phyloP scores from a whole-genome alignment of 2,329 filamentous ascomycete species.

The Fusarium verrucosum region DNA sequence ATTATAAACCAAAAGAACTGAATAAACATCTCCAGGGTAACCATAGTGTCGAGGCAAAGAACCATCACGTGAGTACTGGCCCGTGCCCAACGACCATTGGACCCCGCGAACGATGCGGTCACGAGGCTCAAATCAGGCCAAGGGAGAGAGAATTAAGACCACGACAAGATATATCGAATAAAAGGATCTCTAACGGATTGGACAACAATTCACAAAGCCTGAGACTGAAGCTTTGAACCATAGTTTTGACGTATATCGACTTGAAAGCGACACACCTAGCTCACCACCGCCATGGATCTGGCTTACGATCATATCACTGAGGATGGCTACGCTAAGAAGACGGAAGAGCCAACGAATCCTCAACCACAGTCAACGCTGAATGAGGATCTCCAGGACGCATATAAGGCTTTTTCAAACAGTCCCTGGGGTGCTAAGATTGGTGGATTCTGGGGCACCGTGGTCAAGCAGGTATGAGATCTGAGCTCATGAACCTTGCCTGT shows the following conservation, averaged over 20 bases:
- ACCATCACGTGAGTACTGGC: slow-evolving; percentile 34
- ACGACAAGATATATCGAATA: slow-evolving; percentile 25
- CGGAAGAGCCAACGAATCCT: slow-evolving; percentile 57
- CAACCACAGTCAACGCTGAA: slow-evolving; percentile 71
- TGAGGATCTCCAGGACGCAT: slow-evolving; percentile 91
- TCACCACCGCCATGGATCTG: slow-evolving; percentile 76
- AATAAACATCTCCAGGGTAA: neutral
- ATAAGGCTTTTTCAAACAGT: slow-evolving; percentile 89
- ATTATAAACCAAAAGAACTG: neutral
- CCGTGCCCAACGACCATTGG: slow-evolving; percentile 33
- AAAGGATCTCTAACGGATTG: slow-evolving; percentile 13
- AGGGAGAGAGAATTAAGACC: slow-evolving; percentile 24
- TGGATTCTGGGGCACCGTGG: slow-evolving; percentile 88
- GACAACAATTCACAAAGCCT: neutral
- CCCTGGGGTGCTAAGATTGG: slow-evolving; percentile 91
- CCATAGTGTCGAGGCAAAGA: neutral
- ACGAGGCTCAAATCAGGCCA: slow-evolving; percentile 34
- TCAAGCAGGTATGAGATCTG: slow-evolving; percentile 76
- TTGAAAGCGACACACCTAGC: neutral
- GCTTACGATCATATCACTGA: slow-evolving; percentile 97
- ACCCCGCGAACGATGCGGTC: slow-evolving; percentile 37
- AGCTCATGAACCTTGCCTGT: slow-evolving; percentile 2
- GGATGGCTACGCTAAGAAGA: slow-evolving; percentile 70
- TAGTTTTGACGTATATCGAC: slow-evolving; percentile 4
- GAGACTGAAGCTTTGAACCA: neutral